A percentile compares a stretch with the other conserved stretches of the same genome.
Conservation (phyloP, 2,329 filamentous ascomycete genomes). For the Fusarium verticillioides region DNA sequence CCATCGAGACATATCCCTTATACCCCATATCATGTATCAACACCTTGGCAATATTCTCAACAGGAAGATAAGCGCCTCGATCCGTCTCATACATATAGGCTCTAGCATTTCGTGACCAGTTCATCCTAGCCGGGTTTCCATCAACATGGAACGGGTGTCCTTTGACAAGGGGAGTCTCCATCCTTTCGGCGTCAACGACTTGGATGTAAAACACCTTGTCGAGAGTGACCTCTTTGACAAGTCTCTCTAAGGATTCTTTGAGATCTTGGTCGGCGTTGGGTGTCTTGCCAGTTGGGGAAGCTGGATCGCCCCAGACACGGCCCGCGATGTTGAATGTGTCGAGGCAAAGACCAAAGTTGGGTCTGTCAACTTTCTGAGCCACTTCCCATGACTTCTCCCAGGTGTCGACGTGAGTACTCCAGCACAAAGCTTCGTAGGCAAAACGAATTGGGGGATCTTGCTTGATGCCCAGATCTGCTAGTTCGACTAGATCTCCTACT, state of each 20-base stretch:
- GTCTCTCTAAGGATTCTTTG: background rate
- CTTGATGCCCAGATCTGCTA: slow-evolving; percentile 1
- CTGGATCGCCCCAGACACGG: slow-evolving; percentile 8
- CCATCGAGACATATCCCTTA: slow-evolving; percentile 9
- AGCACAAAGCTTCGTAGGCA: slow-evolving; percentile 5
- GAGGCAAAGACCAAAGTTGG: slow-evolving; percentile 9
- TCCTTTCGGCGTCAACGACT: slow-evolving; percentile 5
- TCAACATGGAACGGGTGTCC: slow-evolving; percentile 6
- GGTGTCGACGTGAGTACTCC: slow-evolving; percentile 6
- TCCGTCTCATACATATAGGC: slow-evolving; percentile 11
- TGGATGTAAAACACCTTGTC: slow-evolving; percentile 12
- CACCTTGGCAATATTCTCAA: slow-evolving; percentile 4
- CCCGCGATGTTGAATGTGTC: slow-evolving; percentile 17
- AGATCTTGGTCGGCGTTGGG: slow-evolving; percentile 9
- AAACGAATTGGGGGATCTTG: background rate
- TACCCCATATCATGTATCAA: slow-evolving; percentile 4
- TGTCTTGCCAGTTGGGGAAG: background rate
- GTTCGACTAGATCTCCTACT: background rate
- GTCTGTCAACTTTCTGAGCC: background rate
- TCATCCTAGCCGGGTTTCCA: slow-evolving; percentile 6
- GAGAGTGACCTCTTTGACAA: background rate
- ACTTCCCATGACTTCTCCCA: slow-evolving; percentile 22
- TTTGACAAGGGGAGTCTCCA: background rate
- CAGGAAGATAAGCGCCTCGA: background rate
- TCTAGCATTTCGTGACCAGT: slow-evolving; percentile 14